Conservation (phyloP, 345 rosid genomes). For the Kandelia obovata region DNA sequence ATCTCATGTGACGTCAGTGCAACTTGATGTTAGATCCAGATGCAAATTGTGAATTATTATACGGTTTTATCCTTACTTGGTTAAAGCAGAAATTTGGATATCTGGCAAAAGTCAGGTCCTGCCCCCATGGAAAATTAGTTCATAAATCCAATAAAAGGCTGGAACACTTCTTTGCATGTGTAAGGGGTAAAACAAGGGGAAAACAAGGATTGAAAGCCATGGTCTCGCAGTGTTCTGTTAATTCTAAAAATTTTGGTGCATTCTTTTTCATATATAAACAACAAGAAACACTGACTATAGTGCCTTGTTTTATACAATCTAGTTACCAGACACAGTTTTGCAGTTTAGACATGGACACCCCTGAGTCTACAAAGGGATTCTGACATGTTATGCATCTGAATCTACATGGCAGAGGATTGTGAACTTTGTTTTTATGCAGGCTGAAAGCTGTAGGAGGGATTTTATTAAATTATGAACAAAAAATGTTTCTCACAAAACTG, state of each 20-base stretch:
- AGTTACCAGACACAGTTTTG: too few species aligned
- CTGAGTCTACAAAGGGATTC: neutral
- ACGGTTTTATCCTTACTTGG: neutral
- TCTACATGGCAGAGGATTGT: slow-evolving; percentile 3
- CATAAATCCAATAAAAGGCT: too few species aligned
- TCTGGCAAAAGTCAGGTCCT: neutral
- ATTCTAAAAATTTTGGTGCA: too few species aligned
- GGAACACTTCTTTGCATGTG: too few species aligned
- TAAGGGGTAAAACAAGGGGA: too few species aligned
- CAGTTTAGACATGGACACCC: too few species aligned
- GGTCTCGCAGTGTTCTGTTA: too few species aligned
- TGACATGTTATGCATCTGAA: slow-evolving; percentile 1
- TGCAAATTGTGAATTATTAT: neutral
- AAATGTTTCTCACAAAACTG: neutral
- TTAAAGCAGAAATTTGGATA: neutral
- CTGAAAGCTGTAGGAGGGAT: neutral
- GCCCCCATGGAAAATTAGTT: neutral
- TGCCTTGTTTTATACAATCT: too few species aligned
- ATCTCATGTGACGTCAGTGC: neutral
- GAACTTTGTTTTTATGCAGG: neutral
- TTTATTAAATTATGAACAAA: slow-evolving; percentile 1
- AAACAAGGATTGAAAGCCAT: too few species aligned
- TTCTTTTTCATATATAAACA: too few species aligned
- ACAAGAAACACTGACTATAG: too few species aligned
- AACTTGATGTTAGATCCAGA: neutral